phyloP scores from a whole-genome alignment of 306 rosid genomes.

The Datisca glomerata region DNA sequence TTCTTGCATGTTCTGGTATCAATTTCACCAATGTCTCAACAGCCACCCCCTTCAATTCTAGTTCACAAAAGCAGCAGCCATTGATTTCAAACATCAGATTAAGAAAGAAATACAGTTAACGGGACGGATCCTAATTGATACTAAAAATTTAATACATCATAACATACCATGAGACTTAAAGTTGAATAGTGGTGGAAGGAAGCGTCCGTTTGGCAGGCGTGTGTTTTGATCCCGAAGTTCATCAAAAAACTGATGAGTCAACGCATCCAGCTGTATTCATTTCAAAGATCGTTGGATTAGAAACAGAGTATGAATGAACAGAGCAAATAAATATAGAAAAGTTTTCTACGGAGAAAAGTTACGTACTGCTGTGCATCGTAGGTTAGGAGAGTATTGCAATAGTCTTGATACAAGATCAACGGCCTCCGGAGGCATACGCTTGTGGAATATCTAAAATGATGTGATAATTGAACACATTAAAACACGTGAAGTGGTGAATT shows the following conservation, averaged over 20 bases:
- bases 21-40: constrained; percentile 65
- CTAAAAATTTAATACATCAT: too few species aligned
- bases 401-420: constrained; percentile 96
- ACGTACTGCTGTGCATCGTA: constrained; percentile 89
- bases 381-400: constrained; percentile 84
- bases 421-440: constrained; percentile 98
- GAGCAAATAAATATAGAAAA: neutral
- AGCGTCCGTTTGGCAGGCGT: constrained; percentile 90
- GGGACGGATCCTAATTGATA: neutral
- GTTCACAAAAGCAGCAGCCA: constrained; percentile 8
- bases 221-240: constrained; percentile 78
- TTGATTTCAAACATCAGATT: constrained; percentile 6
- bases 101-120: neutral
- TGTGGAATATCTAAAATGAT: constrained; percentile 80
- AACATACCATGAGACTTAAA: constrained; percentile 81
- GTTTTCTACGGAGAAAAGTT: neutral
- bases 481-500: too few species aligned
- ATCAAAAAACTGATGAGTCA: constrained; percentile 86
- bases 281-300: neutral
- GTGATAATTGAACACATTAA: constrained; percentile 8
- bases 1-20: constrained; percentile 90
- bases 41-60: constrained; percentile 83
- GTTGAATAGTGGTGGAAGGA: constrained; percentile 89
- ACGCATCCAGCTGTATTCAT: constrained; percentile 66
- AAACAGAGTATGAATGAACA: neutral